Conservation (phyloP, 2,329 filamentous ascomycete genomes). For the Aspergillus brasiliensis region DNA sequence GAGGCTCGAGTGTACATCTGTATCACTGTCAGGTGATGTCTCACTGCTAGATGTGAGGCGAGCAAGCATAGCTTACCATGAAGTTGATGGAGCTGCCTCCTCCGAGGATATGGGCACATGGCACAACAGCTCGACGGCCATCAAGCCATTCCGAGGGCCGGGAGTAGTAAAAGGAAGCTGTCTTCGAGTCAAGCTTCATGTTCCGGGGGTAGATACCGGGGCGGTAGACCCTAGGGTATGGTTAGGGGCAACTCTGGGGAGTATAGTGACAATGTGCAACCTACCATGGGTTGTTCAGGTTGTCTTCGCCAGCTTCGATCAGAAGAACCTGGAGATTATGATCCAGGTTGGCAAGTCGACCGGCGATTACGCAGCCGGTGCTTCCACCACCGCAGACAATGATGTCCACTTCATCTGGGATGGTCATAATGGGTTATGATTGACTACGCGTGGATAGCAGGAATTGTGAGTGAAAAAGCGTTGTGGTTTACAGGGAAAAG, state of each 20-base stretch:
- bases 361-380: slow-evolving; percentile 45
- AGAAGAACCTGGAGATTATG: slow-evolving; percentile 71
- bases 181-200: slow-evolving; percentile 80
- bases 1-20: slow-evolving; percentile 74
- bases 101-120: slow-evolving; percentile 71
- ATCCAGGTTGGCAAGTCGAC: slow-evolving; percentile 70
- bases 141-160: slow-evolving; percentile 71
- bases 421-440: slow-evolving; percentile 50
- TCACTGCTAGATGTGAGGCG: not conserved
- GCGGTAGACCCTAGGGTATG: slow-evolving; percentile 63
- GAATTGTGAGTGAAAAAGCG: not conserved
- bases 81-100: slow-evolving; percentile 77
- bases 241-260: not conserved
- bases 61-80: slow-evolving; percentile 54
- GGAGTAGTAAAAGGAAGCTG: slow-evolving; percentile 79
- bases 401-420: slow-evolving; percentile 79
- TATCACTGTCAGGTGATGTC: not conserved
- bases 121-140: slow-evolving; percentile 72
- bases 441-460: not conserved
- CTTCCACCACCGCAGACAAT: slow-evolving; percentile 77
- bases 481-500: not conserved
- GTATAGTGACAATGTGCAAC: not conserved
- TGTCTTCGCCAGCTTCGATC: slow-evolving; percentile 72
- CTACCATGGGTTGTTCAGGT: slow-evolving; percentile 72
- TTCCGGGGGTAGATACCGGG: slow-evolving; percentile 77